These are phyloP conservation scores for Phyllosticta paracitricarpa DNA, from an alignment of 2,329 filamentous ascomycete genomes.

Conservation along the genomic window DNA sequence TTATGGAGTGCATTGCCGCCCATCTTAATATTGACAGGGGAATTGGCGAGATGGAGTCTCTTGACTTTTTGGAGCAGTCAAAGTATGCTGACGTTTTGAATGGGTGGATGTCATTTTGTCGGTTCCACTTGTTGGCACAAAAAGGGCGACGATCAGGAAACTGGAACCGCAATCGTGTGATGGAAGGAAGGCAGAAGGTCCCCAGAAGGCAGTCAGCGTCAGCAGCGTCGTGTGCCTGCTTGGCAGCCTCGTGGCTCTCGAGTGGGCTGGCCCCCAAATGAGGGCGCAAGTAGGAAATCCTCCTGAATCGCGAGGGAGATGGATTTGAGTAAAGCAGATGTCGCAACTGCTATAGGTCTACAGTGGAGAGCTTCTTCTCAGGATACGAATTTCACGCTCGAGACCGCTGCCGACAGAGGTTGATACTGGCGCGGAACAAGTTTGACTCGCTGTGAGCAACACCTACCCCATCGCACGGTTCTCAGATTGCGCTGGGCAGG, in stretches of 20 bases:
- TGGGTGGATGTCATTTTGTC: background rate
- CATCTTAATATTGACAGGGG: background rate
- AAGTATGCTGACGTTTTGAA: background rate
- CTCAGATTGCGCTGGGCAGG: background rate
- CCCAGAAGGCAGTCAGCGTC: background rate
- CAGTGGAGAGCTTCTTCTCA: background rate
- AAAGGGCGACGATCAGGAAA: background rate
- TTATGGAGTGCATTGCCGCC: background rate
- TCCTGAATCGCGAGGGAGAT: background rate
- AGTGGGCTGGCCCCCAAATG: background rate
- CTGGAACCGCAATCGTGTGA: background rate
- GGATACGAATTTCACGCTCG: background rate
- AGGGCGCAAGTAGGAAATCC: background rate
- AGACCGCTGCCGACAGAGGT: background rate
- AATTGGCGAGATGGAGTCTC: background rate
- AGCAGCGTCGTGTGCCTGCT: background rate
- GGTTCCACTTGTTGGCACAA: too few species aligned
- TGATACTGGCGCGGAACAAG: background rate
- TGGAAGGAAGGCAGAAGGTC: background rate
- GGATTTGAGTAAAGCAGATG: background rate
- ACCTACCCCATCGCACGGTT: background rate
- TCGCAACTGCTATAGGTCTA: background rate
- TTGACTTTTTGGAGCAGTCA: background rate
- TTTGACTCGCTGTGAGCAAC: background rate
- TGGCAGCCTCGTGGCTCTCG: background rate